Base-by-base conservation (phyloP, 371 early-diverging fungal genomes). In the Mucor sp. region DNA sequence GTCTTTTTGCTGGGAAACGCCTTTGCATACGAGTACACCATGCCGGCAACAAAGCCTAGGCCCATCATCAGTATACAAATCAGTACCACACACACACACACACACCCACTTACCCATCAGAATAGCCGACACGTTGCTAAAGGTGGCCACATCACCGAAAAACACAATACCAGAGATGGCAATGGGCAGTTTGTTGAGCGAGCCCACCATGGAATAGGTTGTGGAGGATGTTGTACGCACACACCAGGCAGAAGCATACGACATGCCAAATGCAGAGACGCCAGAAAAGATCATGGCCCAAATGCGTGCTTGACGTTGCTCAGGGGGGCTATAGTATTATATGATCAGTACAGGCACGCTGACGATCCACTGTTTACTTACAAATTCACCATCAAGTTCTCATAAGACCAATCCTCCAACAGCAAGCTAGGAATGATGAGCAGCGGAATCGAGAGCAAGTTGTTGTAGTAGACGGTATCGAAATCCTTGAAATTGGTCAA, bases 161-260 rank as follows among this genome's bases (percentile, higher is more conserved):
- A 97, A 96, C 14, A 98, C 62, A 85, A 99, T 94, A 27, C 99
- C 99, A 57, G 95, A 91, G 35, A 96, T 80, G 5, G 99, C 95
- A 47, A 99, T 93, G 4, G 99, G 96, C 27, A 99, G 85, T 77
- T 99, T 99, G 82, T 99, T 99, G 37, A 99, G 85, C 1, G 99
- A 97, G 19, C 99, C 99, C n/a, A 97, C 94, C 99, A 99, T 99
- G 55, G 94, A 94, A 78, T 97, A 95, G 0, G 99, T 98, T 6
- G 99, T 99, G 3, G 99, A 95, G 0, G 91, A 89, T 12, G 99
- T 95, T 5, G 93, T 91, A 60, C 98, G 91, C 25, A 99, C 90
- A 76, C 97, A 95, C 98, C 97, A 98, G 0, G 95, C 92, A 60
- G 95, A 94, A 53, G 92, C 88, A 76, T 94, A 97, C 3, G 94